These are phyloP conservation scores for Aspergillus sclerotioniger DNA, from an alignment of 495 filamentous ascomycete genomes.

Conservation along the genomic window DNA sequence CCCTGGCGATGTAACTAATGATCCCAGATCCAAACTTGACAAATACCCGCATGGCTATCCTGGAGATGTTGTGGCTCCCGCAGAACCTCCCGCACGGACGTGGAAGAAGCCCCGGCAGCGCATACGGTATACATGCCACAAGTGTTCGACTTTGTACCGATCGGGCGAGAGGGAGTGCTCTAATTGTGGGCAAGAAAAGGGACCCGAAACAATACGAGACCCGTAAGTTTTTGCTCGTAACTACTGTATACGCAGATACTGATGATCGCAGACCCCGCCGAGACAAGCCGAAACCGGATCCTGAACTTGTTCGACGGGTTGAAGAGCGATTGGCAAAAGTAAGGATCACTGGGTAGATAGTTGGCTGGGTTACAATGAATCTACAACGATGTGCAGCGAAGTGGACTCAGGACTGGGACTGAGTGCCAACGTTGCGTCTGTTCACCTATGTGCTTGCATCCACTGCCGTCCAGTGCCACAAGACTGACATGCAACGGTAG, in stretches of 20 bases:
- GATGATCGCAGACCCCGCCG: slow-evolving; percentile 52
- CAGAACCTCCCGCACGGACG: slow-evolving; percentile 34
- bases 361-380: background rate
- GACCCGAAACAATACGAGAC: slow-evolving; percentile 45
- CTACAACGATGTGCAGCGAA: background rate
- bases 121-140: slow-evolving; percentile 62
- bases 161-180: slow-evolving; percentile 49
- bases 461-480: background rate
- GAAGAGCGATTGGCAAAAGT: slow-evolving; percentile 55
- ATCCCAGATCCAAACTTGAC: slow-evolving; percentile 59
- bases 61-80: slow-evolving; percentile 56
- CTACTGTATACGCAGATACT: background rate
- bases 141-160: slow-evolving; percentile 57
- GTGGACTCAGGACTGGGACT: background rate
- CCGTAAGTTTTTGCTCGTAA: slow-evolving; percentile 40
- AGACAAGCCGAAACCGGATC: slow-evolving; percentile 61
- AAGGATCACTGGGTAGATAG: slow-evolving; percentile 26
- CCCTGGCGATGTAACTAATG: background rate
- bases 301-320: slow-evolving; percentile 60
- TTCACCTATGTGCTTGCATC: no score
- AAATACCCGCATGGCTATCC: slow-evolving; percentile 79
- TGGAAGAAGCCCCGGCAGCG: slow-evolving; percentile 44
- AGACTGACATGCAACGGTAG: background rate
- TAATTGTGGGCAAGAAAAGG: slow-evolving; percentile 60
- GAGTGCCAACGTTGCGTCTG: no score